Evolutionary conservation across 352 stramenopile species (phyloP).

Genomic region (Pythium chondricola): DNA sequence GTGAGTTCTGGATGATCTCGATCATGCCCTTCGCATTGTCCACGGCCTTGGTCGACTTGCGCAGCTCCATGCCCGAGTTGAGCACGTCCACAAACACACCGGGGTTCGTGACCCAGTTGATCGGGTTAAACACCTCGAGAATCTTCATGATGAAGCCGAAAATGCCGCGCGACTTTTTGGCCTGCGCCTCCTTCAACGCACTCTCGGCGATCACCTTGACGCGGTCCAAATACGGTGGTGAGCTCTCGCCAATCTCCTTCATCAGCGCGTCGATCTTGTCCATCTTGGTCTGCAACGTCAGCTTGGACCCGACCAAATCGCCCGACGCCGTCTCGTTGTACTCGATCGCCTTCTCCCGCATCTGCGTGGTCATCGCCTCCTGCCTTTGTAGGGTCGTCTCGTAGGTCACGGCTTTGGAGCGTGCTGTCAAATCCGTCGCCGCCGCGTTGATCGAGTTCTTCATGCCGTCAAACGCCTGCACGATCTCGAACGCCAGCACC

Average conservation of each 20-base stretch:
- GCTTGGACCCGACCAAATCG: not conserved
- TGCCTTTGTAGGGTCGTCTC: constrained; percentile 2
- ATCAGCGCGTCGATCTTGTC: not conserved
- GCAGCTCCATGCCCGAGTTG: not conserved
- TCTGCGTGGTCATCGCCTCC: constrained; percentile 1
- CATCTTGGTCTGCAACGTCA: not conserved
- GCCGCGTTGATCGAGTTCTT: not conserved
- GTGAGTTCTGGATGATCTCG: constrained; percentile 2
- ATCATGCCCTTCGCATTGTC: constrained; percentile 2
- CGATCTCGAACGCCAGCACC: constrained; percentile 1
- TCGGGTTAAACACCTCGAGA: constrained; percentile 3
- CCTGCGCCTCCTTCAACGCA: not conserved
- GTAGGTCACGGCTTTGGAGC: not conserved
- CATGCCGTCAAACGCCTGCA: constrained; percentile 3
- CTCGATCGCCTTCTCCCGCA: constrained; percentile 1
- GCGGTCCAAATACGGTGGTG: not conserved
- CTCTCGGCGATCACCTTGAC: constrained; percentile 2
- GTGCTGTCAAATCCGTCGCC: constrained; percentile 1
- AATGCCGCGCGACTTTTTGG: not conserved
- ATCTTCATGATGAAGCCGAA: constrained; percentile 6
- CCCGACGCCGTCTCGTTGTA: not conserved
- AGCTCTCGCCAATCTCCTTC: not conserved
- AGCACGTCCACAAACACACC: not conserved
- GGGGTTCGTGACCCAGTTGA: constrained; percentile 3
- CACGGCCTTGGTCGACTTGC: not conserved